phyloP scores from a whole-genome alignment of 1,139 yeast genomes.

The Blastobotrys apis region DNA sequence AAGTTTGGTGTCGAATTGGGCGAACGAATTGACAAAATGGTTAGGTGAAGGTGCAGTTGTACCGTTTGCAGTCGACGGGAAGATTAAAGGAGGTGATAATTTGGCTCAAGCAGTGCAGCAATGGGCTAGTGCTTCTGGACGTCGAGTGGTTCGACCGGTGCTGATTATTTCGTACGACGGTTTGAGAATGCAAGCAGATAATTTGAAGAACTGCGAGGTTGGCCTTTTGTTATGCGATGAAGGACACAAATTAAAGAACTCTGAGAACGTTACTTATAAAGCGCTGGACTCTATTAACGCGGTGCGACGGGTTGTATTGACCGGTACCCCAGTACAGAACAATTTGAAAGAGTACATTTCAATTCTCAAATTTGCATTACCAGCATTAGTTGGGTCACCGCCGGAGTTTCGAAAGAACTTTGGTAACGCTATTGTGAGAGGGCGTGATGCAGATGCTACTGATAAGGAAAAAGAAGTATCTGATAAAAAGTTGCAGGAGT shows the following conservation, averaged over 20 bases:
- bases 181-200: slow-evolving; percentile 76
- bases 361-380: slow-evolving; percentile 85
- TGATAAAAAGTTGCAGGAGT: slow-evolving; percentile 63
- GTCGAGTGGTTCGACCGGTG: slow-evolving; percentile 89
- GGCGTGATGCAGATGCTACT: slow-evolving; percentile 87
- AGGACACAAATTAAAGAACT: slow-evolving; percentile 92
- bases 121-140: slow-evolving; percentile 89
- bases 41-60: slow-evolving; percentile 85
- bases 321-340: slow-evolving; percentile 97
- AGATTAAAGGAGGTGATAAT: slow-evolving; percentile 44
- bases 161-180: slow-evolving; percentile 95
- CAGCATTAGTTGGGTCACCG: slow-evolving; percentile 85
- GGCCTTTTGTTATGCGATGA: slow-evolving; percentile 93
- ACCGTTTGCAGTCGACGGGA: slow-evolving; percentile 91
- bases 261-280: slow-evolving; percentile 88
- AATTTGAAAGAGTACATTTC: slow-evolving; percentile 95
- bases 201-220: slow-evolving; percentile 70
- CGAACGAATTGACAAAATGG: slow-evolving; percentile 94
- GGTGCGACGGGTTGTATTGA: slow-evolving; percentile 81
- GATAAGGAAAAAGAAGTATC: slow-evolving; percentile 73
- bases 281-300: slow-evolving; percentile 80
- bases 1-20: slow-evolving; percentile 93
- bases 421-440: slow-evolving; percentile 73
- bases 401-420: slow-evolving; percentile 78
- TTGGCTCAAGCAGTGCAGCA: slow-evolving; percentile 65